These are phyloP conservation scores for Teratosphaeria gauchensis DNA, from an alignment of 2,329 filamentous ascomycete genomes.

Conservation along the genomic window DNA sequence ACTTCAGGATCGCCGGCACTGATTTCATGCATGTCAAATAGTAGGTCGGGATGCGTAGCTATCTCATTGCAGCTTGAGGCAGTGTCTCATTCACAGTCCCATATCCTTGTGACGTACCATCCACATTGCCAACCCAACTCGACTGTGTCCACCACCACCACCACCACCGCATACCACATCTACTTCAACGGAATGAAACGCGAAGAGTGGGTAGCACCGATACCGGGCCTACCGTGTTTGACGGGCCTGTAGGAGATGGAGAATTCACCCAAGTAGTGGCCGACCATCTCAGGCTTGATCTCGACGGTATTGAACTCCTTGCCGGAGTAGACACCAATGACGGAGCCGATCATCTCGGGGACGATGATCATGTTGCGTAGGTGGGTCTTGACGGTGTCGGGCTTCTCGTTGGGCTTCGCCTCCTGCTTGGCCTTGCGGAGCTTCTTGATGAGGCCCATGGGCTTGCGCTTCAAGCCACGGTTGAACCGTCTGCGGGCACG, in stretches of 20 bases:
- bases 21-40: not conserved
- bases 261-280: conserved; percentile 98
- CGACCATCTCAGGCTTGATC: conserved; percentile 99
- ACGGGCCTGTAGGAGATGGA: conserved; percentile 99
- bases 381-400: conserved; percentile 97
- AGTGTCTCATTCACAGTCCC: not conserved
- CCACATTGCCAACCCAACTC: not conserved
- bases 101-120: not conserved
- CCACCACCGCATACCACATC: conserved; percentile 3
- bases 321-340: conserved; percentile 98
- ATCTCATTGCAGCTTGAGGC: not conserved
- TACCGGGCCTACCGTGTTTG: conserved; percentile 99
- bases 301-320: conserved; percentile 99
- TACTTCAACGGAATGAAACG: conserved; percentile 99
- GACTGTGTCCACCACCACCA: too few relatives aligned
- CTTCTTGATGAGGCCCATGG: conserved; percentile 99
- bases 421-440: conserved; percentile 99
- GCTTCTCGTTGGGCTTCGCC: conserved; percentile 99
- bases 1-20: too few relatives aligned
- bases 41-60: not conserved
- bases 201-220: conserved; percentile 99
- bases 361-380: conserved; percentile 99
- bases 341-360: conserved; percentile 98
- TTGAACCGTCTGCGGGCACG: conserved; percentile 98
- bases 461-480: conserved; percentile 99